Percentiles rank a stretch among this genome's conserved stretches.
Evolutionary conservation across 805 yeast species (phyloP).

Genomic region (Saturnispora besseyi): DNA sequence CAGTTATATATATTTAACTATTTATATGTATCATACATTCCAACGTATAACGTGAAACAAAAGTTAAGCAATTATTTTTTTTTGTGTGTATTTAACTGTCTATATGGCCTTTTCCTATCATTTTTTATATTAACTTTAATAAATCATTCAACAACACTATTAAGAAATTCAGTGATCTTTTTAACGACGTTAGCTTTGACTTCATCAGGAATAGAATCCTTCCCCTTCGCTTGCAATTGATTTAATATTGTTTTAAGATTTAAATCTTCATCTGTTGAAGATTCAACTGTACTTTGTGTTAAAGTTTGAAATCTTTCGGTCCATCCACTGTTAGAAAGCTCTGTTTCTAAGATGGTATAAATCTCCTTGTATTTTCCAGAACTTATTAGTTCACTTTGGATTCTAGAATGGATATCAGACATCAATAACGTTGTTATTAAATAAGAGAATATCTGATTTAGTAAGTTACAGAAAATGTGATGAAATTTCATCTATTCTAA

Average conservation of each 20-base stretch:
- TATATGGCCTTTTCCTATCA: too few species aligned
- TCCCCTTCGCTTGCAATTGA: slow-evolving; percentile 55
- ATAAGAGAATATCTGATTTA: too few species aligned
- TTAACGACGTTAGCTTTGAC: slow-evolving; percentile 52
- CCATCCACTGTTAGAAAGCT: slow-evolving; percentile 78
- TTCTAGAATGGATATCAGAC: slow-evolving; percentile 40
- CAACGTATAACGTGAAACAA: too few species aligned
- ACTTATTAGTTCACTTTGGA: slow-evolving; percentile 60
- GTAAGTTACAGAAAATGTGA: too few species aligned
- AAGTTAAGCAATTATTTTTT: too few species aligned
- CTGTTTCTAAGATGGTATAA: slow-evolving; percentile 50
- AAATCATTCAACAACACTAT: slow-evolving; percentile 34
- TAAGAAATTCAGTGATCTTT: slow-evolving; percentile 51
- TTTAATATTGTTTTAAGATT: slow-evolving; percentile 46
- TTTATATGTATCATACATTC: too few species aligned
- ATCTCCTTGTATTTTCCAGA: slow-evolving; percentile 79
- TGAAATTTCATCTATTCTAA: too few species aligned
- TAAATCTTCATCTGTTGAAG: slow-evolving; percentile 15
- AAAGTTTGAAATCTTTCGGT: slow-evolving; percentile 58
- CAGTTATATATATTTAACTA: too few species aligned
- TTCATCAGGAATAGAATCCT: slow-evolving; percentile 56
- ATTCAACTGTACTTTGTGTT: slow-evolving; percentile 38
- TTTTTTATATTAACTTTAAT: background rate
- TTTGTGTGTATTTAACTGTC: too few species aligned
- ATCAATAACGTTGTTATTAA: slow-evolving; percentile 7